phyloP scores from a whole-genome alignment of 2,329 filamentous ascomycete species.

The Camillea tinctor region DNA sequence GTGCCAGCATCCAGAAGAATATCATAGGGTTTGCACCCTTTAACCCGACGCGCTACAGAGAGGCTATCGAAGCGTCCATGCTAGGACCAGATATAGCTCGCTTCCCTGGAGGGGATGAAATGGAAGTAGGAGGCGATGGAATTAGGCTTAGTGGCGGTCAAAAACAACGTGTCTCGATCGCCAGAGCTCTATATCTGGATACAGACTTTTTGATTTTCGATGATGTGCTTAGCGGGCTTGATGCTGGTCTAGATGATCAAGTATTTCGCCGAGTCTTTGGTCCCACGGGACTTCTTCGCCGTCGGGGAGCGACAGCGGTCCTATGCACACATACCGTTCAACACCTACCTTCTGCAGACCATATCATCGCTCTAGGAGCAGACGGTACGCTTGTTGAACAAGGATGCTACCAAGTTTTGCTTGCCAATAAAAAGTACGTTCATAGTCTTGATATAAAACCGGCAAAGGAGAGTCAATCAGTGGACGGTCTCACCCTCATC shows the following conservation, averaged over 20 bases:
- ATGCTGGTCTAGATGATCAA: constrained; percentile 33
- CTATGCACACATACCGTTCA: constrained; percentile 41
- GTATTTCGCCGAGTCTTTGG: constrained; percentile 34
- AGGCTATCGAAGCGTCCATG: constrained; percentile 28
- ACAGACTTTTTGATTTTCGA: constrained; percentile 34
- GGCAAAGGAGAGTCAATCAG: constrained; percentile 4
- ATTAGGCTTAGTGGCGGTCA: constrained; percentile 47
- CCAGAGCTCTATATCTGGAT: constrained; percentile 33
- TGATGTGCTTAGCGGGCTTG: constrained; percentile 37
- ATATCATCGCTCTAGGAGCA: constrained; percentile 45
- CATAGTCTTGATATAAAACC: constrained; percentile 19
- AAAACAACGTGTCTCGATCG: constrained; percentile 40
- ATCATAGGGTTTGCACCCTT: constrained; percentile 30
- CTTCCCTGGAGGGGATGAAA: constrained; percentile 37
- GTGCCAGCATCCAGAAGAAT: constrained; percentile 32
- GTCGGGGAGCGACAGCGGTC: constrained; percentile 27
- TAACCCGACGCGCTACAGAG: constrained; percentile 25
- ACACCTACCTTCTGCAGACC: constrained; percentile 41
- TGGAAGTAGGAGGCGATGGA: constrained; percentile 44
- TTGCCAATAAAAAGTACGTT: constrained; percentile 27
- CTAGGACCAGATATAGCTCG: constrained; percentile 32
- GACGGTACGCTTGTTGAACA: constrained; percentile 44
- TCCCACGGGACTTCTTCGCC: constrained; percentile 24
- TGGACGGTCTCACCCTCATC: not conserved
- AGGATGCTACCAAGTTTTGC: constrained; percentile 39